phyloP scores from a whole-genome alignment of 2,329 filamentous ascomycete genomes.

The Ilyonectria robusta region DNA sequence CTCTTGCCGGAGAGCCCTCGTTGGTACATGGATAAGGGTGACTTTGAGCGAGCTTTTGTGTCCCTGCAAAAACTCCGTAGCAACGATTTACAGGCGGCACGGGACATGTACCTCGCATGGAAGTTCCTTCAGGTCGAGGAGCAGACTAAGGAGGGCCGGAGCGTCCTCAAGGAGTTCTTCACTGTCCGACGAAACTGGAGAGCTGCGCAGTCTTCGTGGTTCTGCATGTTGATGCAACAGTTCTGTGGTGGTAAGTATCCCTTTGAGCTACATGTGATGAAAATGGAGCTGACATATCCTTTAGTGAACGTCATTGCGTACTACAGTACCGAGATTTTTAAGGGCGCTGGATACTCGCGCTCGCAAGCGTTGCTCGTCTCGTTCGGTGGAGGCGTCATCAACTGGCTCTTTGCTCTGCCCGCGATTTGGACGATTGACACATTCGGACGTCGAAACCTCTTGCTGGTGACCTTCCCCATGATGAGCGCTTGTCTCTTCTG shows the following conservation, averaged over 20 bases:
- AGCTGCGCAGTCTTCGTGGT: constrained; percentile 52
- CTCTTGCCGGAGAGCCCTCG: constrained; percentile 71
- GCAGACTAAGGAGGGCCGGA: constrained; percentile 43
- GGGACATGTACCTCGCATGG: constrained; percentile 65
- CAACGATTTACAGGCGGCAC: constrained; percentile 62
- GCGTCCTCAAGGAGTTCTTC: constrained; percentile 48
- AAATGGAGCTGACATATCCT: constrained; percentile 57
- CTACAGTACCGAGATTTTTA: constrained; percentile 51
- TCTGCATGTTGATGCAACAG: constrained; percentile 55
- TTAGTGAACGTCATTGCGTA: constrained; percentile 54
- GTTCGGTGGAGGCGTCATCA: constrained; percentile 59
- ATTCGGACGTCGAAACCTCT: constrained; percentile 65
- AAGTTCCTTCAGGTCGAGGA: constrained; percentile 50
- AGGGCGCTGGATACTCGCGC: constrained; percentile 44
- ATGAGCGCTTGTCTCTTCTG: constrained; percentile 50
- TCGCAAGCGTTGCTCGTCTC: constrained; percentile 51
- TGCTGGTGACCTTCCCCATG: constrained; percentile 51
- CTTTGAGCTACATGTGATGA: not conserved
- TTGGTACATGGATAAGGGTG: constrained; percentile 63
- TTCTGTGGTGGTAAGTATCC: constrained; percentile 62
- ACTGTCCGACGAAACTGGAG: constrained; percentile 49
- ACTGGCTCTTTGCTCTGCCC: constrained; percentile 61
- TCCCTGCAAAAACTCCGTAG: constrained; percentile 63
- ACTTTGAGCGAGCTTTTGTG: constrained; percentile 59
- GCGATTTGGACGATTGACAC: constrained; percentile 61